Evolutionary conservation across 345 rosid genomes (phyloP), one percentile per base, ranked within the genome.

Genomic region (Eucalyptus pauciflora): DNA sequence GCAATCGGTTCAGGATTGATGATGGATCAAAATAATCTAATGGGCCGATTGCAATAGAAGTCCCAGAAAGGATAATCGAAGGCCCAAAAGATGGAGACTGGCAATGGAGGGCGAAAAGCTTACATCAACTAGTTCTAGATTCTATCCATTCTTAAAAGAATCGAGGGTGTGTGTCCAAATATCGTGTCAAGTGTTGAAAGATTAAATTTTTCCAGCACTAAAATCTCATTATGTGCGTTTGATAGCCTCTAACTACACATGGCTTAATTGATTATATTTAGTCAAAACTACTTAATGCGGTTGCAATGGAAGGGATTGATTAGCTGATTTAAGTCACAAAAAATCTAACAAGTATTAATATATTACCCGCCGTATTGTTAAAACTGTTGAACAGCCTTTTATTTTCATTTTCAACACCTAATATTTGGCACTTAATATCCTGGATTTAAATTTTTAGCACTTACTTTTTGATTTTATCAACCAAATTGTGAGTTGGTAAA

Each of bases 251-350:
- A 0, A 27, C 7, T 27, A 12, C n/a, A 60, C 15, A 67, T 41
- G 17, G 0, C 9, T n/a, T 67, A 67, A 67, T 0, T 3, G 76
- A 67, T 5, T n/a, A 16, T n/a, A 14, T 15, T n/a, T 7, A 15
- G 20, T n/a, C 5, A 64, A 64, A 64, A 7, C 76, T 5, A 29
- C 18, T n/a, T 2, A 29, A n/a, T n/a, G 14, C 0, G 18, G 4
- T n/a, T 31, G 7, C 3, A 7, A n/a, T 1, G 18, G 17, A 64
- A 64, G 10, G 17, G 8, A 14, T 64, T 64, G 76, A 7, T 64
- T 64, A n/a, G 7, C 1, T 7, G 2, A 2, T 64, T 64, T 24
- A 7, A 64, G 10, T 64, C 4, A n/a, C 18, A n/a, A 64, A 64
- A 64, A 1, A 64, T n/a, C 18, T 64, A 29, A n/a, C 3, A 0